phyloP scores from a whole-genome alignment of 2,329 filamentous ascomycete genomes.

The Lasiodiplodia sp. region DNA sequence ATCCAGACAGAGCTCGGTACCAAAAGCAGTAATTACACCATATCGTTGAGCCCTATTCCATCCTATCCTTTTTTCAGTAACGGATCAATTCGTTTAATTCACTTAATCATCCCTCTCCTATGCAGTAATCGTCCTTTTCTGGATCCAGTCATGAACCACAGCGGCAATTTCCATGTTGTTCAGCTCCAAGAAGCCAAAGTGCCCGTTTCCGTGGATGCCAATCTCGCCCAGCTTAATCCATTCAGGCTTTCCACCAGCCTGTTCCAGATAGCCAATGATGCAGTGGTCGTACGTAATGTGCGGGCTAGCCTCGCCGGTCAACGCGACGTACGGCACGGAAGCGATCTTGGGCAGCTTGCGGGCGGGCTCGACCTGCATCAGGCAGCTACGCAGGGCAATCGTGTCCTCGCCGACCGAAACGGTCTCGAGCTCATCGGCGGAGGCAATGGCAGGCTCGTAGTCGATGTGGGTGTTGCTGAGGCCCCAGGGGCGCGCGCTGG shows the following conservation, averaged over 20 bases:
- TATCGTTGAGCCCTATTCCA: neutral
- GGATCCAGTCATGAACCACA: slow-evolving; percentile 50
- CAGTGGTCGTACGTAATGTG: slow-evolving; percentile 46
- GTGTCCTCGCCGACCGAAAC: slow-evolving; percentile 34
- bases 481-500: slow-evolving; percentile 19
- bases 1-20: neutral
- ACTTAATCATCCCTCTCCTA: neutral
- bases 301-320: slow-evolving; percentile 42
- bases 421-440: slow-evolving; percentile 29
- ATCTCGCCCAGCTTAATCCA: slow-evolving; percentile 54
- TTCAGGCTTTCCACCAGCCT: slow-evolving; percentile 55
- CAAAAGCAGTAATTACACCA: neutral
- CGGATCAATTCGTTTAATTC: neutral
- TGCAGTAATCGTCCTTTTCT: neutral
- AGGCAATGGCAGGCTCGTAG: slow-evolving; percentile 19
- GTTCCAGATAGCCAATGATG: slow-evolving; percentile 38
- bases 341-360: slow-evolving; percentile 37
- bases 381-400: slow-evolving; percentile 35
- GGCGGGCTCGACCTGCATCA: slow-evolving; percentile 36
- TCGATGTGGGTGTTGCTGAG: slow-evolving; percentile 29
- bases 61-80: neutral
- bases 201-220: slow-evolving; percentile 62
- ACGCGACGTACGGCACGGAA: slow-evolving; percentile 40
- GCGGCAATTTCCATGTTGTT: slow-evolving; percentile 57
- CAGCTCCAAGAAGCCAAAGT: slow-evolving; percentile 62